Percentiles rank a stretch among this genome's conserved stretches.
Evolutionary conservation across 1,139 yeast species (phyloP).

Genomic region (Geotrichum europaeum): DNA sequence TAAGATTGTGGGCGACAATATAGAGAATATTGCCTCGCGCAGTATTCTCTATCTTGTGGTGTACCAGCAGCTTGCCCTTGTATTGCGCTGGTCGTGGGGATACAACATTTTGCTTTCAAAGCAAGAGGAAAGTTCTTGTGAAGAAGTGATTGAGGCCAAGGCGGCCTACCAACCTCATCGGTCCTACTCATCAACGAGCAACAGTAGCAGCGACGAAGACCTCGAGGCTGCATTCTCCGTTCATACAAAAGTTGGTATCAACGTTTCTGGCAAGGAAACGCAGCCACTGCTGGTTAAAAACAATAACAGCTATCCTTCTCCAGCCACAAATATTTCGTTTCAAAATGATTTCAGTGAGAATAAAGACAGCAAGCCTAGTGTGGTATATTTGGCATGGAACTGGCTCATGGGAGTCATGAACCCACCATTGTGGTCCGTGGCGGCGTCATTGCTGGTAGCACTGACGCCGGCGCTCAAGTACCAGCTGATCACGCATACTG

Average conservation of each 20-base stretch:
- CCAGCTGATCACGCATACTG: slow-evolving; percentile 48
- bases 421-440: slow-evolving; percentile 92
- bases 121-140: slow-evolving; percentile 21
- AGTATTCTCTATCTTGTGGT: slow-evolving; percentile 69
- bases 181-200: background rate
- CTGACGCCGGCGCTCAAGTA: slow-evolving; percentile 63
- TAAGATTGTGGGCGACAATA: slow-evolving; percentile 54
- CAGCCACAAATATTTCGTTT: background rate
- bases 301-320: background rate
- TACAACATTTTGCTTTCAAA: slow-evolving; percentile 54
- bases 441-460: slow-evolving; percentile 74
- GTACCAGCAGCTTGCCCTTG: slow-evolving; percentile 79
- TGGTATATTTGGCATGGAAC: background rate
- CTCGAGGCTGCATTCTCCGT: background rate
- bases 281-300: background rate
- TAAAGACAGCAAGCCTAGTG: background rate
- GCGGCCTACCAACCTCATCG: background rate
- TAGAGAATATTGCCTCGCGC: slow-evolving; percentile 69
- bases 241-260: background rate
- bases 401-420: slow-evolving; percentile 58
- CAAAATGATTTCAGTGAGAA: background rate
- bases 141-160: slow-evolving; percentile 12
- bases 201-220: slow-evolving; percentile 4
- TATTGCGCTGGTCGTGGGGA: slow-evolving; percentile 89
- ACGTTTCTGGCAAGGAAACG: background rate